Percentiles rank a stretch among this genome's conserved stretches.
These are phyloP conservation scores for Vicia villosa DNA, from an alignment of 306 rosid species.

Conservation along the genomic window DNA sequence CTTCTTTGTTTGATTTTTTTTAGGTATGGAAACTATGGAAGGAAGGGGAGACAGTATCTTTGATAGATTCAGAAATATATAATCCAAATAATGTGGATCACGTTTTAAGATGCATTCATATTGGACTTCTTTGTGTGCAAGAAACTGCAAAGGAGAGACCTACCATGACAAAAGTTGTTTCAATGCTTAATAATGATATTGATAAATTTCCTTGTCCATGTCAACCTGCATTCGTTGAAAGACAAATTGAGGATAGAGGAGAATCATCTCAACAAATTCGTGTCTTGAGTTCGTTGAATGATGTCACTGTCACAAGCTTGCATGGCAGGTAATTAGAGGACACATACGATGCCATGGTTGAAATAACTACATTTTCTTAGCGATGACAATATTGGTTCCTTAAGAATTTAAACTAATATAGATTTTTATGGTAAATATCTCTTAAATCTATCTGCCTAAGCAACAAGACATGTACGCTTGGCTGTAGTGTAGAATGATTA, in stretches of 20 bases:
- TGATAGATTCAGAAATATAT: conserved; percentile 31
- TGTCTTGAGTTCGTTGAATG: background rate
- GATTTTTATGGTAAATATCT: no score
- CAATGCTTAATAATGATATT: conserved; percentile 39
- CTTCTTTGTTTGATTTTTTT: background rate
- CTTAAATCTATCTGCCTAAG: no score
- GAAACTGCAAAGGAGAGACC: conserved; percentile 39
- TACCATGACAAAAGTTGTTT: conserved; percentile 11
- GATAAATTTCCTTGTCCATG: conserved; percentile 21
- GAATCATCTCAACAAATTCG: background rate
- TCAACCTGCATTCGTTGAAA: conserved; percentile 19
- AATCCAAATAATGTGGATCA: background rate
- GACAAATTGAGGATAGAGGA: background rate
- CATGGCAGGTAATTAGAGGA: background rate
- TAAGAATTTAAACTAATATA: no score
- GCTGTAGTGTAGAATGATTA: no score
- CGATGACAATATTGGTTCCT: no score
- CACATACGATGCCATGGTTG: no score
- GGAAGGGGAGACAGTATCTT: background rate
- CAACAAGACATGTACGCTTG: no score
- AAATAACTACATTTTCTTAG: no score
- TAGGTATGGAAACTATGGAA: conserved; percentile 47
- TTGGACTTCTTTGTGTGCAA: conserved; percentile 39
- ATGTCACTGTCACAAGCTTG: background rate
- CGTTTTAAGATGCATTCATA: conserved; percentile 36